These are phyloP conservation scores for Flaveria bidentis DNA, from an alignment of 129 eudicot genomes.

Conservation along the genomic window DNA sequence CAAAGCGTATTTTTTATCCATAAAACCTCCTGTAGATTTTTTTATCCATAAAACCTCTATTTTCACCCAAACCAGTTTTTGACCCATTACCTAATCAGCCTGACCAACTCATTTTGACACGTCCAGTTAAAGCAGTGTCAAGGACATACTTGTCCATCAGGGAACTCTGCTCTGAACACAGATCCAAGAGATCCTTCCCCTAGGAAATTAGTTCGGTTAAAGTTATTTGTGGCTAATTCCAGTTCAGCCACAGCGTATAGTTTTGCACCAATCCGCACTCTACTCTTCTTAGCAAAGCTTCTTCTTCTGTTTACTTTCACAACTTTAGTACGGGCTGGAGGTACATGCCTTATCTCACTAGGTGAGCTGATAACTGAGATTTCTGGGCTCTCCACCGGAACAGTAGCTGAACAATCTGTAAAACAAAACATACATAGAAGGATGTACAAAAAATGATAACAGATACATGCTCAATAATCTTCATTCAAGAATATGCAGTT, in stretches of 20 bases:
- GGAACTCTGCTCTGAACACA: constrained; percentile 82
- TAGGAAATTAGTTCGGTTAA: constrained; percentile 59
- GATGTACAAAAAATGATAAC: background rate
- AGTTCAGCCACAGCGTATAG: constrained; percentile 64
- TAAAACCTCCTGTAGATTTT: background rate
- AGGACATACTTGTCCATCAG: constrained; percentile 66
- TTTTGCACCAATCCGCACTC: constrained; percentile 61
- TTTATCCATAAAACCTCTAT: background rate
- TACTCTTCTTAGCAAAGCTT: constrained; percentile 61
- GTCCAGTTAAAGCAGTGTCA: background rate
- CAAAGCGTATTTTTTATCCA: too few species aligned
- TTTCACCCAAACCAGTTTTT: background rate
- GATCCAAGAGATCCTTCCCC: constrained; percentile 95
- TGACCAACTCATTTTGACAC: background rate
- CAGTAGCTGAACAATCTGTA: constrained; percentile 43
- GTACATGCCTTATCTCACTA: constrained; percentile 49
- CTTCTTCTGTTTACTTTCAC: constrained; percentile 51
- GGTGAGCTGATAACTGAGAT: constrained; percentile 50
- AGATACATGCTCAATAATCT: background rate
- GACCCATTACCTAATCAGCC: constrained; percentile 2
- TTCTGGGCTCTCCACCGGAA: constrained; percentile 45
- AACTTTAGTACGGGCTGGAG: constrained; percentile 51
- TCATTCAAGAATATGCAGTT: constrained; percentile 3
- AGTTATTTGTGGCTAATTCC: constrained; percentile 71
- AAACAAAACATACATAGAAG: background rate